Base-by-base conservation (phyloP, 2,329 filamentous ascomycete species). In the Trichoderma sp. region DNA sequence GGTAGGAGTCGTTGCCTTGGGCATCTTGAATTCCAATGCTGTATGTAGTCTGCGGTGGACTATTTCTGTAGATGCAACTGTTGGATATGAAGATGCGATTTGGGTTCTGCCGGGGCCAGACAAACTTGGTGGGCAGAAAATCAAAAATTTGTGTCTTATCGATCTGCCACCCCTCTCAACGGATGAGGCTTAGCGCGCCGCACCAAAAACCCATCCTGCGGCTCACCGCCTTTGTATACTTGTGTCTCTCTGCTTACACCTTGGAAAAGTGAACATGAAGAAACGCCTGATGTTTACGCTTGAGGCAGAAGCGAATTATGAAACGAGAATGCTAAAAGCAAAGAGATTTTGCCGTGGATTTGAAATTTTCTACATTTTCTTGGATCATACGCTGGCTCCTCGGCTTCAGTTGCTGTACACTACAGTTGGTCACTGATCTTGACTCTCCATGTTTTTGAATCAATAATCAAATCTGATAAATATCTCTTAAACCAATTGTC, bases 1-100 rank as follows among this genome's bases (percentile, higher is more conserved):
- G 79, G 87, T 89, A 21, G 90, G 88, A 75, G 90, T 89, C 33
- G 88, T 90, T 66, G 93, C 91, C 87, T 97, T 97, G 50, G 95
- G 95, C 95, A 98, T 97, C 76, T 79, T 86, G 79, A 67, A 24
- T 38, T 63, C 27, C 67, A n/a, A 41, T 16, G 59, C 16, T 38
- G 33, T 71, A 59, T 35, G 33, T 71, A 59, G 27, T 21, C 16
- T 35, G 31, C 5, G n/a, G 60, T 35, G 24, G 56, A 5, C 3
- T 50, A 2, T 18, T 59, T 16, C 50, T 45, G 56, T 18, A 38
- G 56, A 38, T 35, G 41, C 33, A 16, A 12, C 21, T 6, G 31
- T 60, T 64, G 65, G 65, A 24, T 71, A 18, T 56, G 35, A 9
- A 41, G 18, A 21, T 41, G 63, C 33, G 63, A 67, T 63, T 29